These are phyloP conservation scores for Mortierella sp. DNA, from an alignment of 371 early-diverging fungal species.

Conservation along the genomic window DNA sequence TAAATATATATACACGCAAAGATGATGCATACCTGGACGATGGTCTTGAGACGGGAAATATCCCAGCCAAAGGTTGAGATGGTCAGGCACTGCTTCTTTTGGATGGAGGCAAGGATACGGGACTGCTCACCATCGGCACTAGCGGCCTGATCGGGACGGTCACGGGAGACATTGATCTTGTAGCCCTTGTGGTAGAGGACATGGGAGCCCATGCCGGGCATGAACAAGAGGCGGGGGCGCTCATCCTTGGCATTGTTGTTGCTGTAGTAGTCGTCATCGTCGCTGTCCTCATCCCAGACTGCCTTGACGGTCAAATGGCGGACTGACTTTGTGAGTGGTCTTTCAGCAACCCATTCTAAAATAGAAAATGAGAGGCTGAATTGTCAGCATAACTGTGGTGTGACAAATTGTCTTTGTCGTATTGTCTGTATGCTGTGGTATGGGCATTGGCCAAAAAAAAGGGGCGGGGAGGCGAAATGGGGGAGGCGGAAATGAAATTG, in stretches of 20 bases:
- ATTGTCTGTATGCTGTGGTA: background rate
- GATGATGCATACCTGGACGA: constrained; percentile 31
- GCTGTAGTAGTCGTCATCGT: constrained; percentile 31
- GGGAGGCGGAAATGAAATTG: too few species aligned
- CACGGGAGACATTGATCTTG: constrained; percentile 52
- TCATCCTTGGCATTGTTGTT: constrained; percentile 37
- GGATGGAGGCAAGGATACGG: constrained; percentile 50
- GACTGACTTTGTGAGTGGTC: constrained; percentile 54
- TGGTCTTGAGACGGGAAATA: constrained; percentile 41
- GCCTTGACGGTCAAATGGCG: constrained; percentile 59
- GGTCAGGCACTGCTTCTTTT: constrained; percentile 53
- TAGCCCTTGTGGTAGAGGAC: constrained; percentile 55
- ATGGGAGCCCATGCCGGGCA: constrained; percentile 56
- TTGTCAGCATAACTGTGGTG: background rate
- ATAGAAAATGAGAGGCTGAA: background rate
- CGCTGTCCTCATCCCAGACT: constrained; percentile 39
- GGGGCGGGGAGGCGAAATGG: background rate
- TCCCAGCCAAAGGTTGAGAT: constrained; percentile 57
- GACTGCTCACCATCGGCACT: constrained; percentile 36
- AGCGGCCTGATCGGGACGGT: constrained; percentile 49
- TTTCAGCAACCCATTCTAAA: constrained; percentile 58
- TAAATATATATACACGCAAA: too few species aligned
- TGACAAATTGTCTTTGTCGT: background rate
- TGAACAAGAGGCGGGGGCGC: constrained; percentile 50
- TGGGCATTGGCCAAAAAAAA: background rate